Conservation (phyloP, 768 basidiomycete species). For the Amylocystis lapponica region DNA sequence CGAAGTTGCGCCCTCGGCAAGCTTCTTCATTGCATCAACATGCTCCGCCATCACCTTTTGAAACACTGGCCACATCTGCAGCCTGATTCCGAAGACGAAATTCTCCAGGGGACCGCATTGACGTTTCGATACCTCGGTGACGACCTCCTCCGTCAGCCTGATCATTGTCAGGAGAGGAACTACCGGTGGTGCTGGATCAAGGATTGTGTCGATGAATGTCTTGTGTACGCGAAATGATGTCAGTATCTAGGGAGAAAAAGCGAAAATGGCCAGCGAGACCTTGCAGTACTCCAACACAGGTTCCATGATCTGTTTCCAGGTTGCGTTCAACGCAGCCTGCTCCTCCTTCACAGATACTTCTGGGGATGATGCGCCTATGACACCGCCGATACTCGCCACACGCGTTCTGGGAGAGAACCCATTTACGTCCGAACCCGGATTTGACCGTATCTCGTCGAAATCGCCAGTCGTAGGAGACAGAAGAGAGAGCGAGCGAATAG, state of each 20-base stretch:
- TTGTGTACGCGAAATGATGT: conserved; percentile 23
- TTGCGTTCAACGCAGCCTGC: conserved; percentile 47
- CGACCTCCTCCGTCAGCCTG: conserved; percentile 78
- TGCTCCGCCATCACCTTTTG: conserved; percentile 85
- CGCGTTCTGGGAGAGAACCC: conserved; percentile 17
- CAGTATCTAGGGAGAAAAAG: not conserved
- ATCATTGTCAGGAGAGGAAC: conserved; percentile 87
- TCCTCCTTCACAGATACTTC: conserved; percentile 42
- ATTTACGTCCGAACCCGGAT: conserved; percentile 44
- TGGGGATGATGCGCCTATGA: conserved; percentile 6
- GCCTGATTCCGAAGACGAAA: conserved; percentile 72
- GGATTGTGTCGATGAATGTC: conserved; percentile 61
- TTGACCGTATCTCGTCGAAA: conserved; percentile 22
- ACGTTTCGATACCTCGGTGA: conserved; percentile 69
- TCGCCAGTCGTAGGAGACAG: conserved; percentile 18
- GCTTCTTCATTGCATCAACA: conserved; percentile 72
- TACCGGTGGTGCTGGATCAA: conserved; percentile 72
- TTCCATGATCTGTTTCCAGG: conserved; percentile 94
- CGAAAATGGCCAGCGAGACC: conserved; percentile 36
- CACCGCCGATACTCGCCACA: conserved; percentile 17
- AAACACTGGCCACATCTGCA: conserved; percentile 92
- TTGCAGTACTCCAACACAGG: conserved; percentile 84
- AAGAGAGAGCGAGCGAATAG: conserved; percentile 31
- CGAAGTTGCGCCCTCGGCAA: conserved; percentile 65
- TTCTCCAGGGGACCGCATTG: conserved; percentile 75